Conservation (phyloP, 83 land plant species). For the Isoetes engelmannii region DNA sequence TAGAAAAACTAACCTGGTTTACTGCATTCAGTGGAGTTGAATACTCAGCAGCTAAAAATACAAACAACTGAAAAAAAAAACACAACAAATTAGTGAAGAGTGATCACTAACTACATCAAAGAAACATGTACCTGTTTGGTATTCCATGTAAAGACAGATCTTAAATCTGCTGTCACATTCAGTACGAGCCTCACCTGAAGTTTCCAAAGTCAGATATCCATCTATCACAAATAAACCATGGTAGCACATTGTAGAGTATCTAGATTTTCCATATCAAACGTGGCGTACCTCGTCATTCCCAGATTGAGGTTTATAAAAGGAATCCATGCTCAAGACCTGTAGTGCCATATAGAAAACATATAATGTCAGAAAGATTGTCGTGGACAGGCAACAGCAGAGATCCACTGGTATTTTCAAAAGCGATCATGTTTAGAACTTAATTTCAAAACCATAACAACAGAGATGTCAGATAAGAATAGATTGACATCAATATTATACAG, state of each 20-base stretch:
- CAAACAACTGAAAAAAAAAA: constrained; percentile 27
- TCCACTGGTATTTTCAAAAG: too few species aligned
- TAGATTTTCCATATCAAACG: not conserved
- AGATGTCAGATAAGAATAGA: too few species aligned
- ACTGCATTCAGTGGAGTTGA: constrained; percentile 26
- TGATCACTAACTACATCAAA: not conserved
- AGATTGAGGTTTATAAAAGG: constrained; percentile 17
- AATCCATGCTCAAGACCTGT: constrained; percentile 27
- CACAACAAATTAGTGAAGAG: not conserved
- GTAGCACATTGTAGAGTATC: not conserved
- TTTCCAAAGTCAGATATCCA: not conserved
- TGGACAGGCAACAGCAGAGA: too few species aligned
- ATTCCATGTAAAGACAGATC: constrained; percentile 38
- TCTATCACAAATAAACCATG: not conserved
- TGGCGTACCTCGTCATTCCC: constrained; percentile 26
- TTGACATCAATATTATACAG: too few species aligned
- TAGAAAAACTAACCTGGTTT: constrained; percentile 27
- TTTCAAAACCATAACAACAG: too few species aligned
- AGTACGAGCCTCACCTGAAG: constrained; percentile 21
- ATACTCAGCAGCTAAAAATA: constrained; percentile 42
- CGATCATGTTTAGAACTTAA: too few species aligned
- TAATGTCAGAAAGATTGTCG: too few species aligned
- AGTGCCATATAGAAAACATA: too few species aligned
- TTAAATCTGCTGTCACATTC: constrained; percentile 30
- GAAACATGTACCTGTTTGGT: constrained; percentile 32